Base-by-base conservation (phyloP, 306 rosid genomes). In the Trifolium subterraneum region DNA sequence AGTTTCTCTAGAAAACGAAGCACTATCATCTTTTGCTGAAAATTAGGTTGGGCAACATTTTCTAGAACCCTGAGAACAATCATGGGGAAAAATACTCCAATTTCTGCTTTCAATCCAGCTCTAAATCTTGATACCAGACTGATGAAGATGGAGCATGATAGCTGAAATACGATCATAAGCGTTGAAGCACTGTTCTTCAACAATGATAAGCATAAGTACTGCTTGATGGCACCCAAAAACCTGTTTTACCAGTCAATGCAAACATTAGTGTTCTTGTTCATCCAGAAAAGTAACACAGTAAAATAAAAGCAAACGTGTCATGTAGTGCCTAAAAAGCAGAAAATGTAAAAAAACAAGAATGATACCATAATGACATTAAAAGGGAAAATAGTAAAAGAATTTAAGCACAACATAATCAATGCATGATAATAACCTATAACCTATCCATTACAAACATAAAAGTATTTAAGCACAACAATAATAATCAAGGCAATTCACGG, bases 201-300 rank as follows among this genome's bases (percentile, higher is more conserved):
- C 88, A 95, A 77, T 55, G 98, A 95, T 48, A 95, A 87, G 71
- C 99, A 95, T 78, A 95, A 78, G 86, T 95, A 92, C 76, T 95
- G 99, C 97, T 95, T 95, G 81, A 95, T 95, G 51, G 99, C 98
- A 74, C 93, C 99, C 76, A 95, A 82, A 82, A 95, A 95, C 96
- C 99, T 95, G 99, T 75, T 76, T 82, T 80, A 83, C 59, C 85
- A 74, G 73, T 71, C 82, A 92, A 60, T 62, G 52, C 63, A 74
- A 20, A 47, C 75, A 81, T 84, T 29, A 84, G 44, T 35, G 56
- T 51, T 73, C 71, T 20, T 44, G 51, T 31, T 51, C 59, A 81
- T 73, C 71, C 71, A 61, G 7, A 35, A 73, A 69, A 65, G 44
- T 23, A 66, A 41, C 39, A 62, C 33, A 35, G 64, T 42, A 70